Evolutionary conservation across 768 basidiomycete species (phyloP), one percentile per base, ranked within the genome.

Genomic region (Tricholoma furcatifolium): DNA sequence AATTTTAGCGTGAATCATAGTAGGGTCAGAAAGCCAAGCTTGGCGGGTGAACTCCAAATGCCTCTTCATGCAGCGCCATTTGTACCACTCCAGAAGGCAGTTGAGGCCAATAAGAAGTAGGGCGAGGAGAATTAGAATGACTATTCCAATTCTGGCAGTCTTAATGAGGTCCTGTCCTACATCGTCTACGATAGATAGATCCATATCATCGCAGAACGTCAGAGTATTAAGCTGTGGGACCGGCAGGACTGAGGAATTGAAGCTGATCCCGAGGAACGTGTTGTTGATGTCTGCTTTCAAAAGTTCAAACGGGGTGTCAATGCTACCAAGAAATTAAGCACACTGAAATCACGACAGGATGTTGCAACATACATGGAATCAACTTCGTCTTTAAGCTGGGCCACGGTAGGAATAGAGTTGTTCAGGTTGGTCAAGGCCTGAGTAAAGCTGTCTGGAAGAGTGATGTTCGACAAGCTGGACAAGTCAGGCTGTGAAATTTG

Each of bases 221-320:
- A 96, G 70, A 0, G 74, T 73, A 57, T 83, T 84, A 62, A 82
- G 79, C 35, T 76, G 74, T 0, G 95, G 95, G 9, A 95, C 78
- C 10, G 94, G 90, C 20, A 97, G 79, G 9, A 82, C 67, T 8
- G 84, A 81, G 7, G 87, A 75, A 61, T 91, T 78, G 69, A 94
- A 88, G 32, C 75, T 72, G 36, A 95, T 75, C n/a, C 79, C 79
- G 27, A 78, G 63, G 57, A 97, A 88, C 0, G 93, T 94, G 52
- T 85, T 78, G 64, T 96, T 96, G 68, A 98, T 93, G 45, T 95
- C 91, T 55, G 82, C 74, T 68, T 94, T 97, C 47, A 98, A 68
- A 3, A 82, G 74, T 62, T 97, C 91, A 64, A 98, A 97, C 0
- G 96, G 96, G 0, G 80, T 86, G 64, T 89, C 83, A 58, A 97